Evolutionary conservation across 305 asterid genomes (phyloP), one percentile per base, ranked within the genome.

Genomic region (Fraxinus angustifolia): DNA sequence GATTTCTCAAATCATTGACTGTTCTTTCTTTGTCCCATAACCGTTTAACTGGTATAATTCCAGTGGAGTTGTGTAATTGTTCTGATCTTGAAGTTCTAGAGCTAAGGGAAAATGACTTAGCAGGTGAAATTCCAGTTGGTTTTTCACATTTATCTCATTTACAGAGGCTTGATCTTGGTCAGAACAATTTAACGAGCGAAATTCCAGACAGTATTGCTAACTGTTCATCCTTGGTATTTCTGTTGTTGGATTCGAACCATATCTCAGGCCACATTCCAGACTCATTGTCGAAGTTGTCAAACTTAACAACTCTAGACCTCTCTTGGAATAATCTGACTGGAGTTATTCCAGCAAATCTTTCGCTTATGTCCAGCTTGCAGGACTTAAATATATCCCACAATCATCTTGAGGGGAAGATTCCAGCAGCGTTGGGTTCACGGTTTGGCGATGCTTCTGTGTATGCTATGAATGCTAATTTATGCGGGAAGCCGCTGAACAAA

Each of bases 401-500:
- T 81, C 79, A 87, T 82, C 90, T 93, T 6, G 88, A 88, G 74
- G 98, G 98, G 40, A 88, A 88, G 88, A 92, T 93, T 73, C 97
- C 98, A 1, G 87, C 60, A 53, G 80, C 90, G 0, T 78, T 92
- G 79, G 90, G 92, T 53, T 80, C 89, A 40, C 90, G 89, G 78
- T 94, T 92, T 83, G 77, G 81, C 33, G 90, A 94, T 70, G 89
- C 95, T 79, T 91, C 93, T 19, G 84, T 86, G n/a, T 93, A 85
- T 84, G 86, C 79, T 12, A 87, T 84, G 89, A 92, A 93, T 31
- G 82, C 79, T 73, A 85, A 87, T 75, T 81, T 93, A 56, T 93
- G 97, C 19, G 97, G 98, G 79, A 87, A 34, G 83, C 97, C 97
- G 78, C 80, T 90, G 85, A 83, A 68, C 45, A 89, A 31, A 80